phyloP scores from a whole-genome alignment of 176 grass and related monocot genomes.

The Canna indica region DNA sequence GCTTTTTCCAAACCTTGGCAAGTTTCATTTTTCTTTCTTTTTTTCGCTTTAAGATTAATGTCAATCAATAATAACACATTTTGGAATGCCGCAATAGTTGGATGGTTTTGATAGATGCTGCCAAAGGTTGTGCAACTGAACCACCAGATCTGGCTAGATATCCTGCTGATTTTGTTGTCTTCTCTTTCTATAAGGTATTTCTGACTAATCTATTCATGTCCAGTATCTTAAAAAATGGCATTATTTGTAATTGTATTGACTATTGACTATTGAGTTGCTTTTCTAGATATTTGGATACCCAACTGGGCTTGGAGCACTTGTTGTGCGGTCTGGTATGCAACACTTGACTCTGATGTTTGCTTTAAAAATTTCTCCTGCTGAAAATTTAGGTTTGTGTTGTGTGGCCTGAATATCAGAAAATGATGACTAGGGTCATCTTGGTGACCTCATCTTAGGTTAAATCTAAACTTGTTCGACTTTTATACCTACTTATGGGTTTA shows the following conservation, averaged over 20 bases:
- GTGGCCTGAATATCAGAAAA: too few species aligned
- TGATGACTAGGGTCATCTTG: too few species aligned
- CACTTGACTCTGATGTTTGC: too few species aligned
- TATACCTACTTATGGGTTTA: too few species aligned
- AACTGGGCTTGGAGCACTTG: conserved; percentile 86
- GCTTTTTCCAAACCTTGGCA: too few species aligned
- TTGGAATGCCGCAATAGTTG: conserved; percentile 40
- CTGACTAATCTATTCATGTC: background rate
- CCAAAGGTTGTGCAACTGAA: conserved; percentile 94
- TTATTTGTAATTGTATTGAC: conserved; percentile 20
- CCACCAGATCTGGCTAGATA: conserved; percentile 58
- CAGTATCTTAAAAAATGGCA: conserved; percentile 19
- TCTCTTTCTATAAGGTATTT: conserved; percentile 95
- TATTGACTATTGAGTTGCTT: conserved; percentile 17
- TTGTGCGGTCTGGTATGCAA: conserved; percentile 72
- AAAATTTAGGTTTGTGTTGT: too few species aligned
- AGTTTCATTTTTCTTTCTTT: background rate
- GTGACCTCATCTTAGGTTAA: too few species aligned
- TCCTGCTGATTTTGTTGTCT: conserved; percentile 89
- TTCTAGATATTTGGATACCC: conserved; percentile 95
- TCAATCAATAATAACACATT: conserved; percentile 16
- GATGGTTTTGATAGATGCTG: conserved; percentile 95
- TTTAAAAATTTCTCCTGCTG: too few species aligned
- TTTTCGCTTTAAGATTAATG: background rate
- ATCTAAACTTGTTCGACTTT: too few species aligned